A percentile compares a stretch with the other conserved stretches of the same genome.
phyloP scores from a whole-genome alignment of 495 filamentous ascomycete species.

The Penicillium steckii region DNA sequence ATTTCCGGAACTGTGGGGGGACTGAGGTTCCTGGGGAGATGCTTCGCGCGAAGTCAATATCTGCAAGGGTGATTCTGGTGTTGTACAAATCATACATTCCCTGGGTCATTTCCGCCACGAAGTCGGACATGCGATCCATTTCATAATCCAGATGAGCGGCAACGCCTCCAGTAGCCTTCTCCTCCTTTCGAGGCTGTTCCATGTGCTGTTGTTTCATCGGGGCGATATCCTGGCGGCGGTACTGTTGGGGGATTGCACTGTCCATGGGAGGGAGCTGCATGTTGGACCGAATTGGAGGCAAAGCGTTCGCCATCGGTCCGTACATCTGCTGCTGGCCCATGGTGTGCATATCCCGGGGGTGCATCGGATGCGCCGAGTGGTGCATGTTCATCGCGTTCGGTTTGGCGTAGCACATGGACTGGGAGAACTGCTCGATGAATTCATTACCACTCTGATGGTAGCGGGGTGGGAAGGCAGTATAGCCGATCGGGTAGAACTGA shows the following conservation, averaged over 20 bases:
- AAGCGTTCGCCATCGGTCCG: slow-evolving; percentile 33
- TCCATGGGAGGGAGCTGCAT: slow-evolving; percentile 47
- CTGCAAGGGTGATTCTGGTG: slow-evolving; percentile 61
- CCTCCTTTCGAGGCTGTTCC: slow-evolving; percentile 49
- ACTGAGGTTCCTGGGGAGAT: slow-evolving; percentile 67
- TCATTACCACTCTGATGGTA: slow-evolving; percentile 49
- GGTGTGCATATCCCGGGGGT: slow-evolving; percentile 32
- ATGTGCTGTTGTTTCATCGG: slow-evolving; percentile 30
- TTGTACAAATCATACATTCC: slow-evolving; percentile 69
- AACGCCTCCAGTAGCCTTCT: slow-evolving; percentile 75
- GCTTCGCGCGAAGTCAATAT: slow-evolving; percentile 76
- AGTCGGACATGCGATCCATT: slow-evolving; percentile 97
- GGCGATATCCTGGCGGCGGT: slow-evolving; percentile 41
- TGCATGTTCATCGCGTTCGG: slow-evolving; percentile 41
- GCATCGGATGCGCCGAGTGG: slow-evolving; percentile 30
- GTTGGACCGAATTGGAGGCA: slow-evolving; percentile 45
- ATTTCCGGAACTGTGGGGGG: slow-evolving; percentile 85
- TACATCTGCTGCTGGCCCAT: slow-evolving; percentile 39
- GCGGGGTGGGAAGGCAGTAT: slow-evolving; percentile 43
- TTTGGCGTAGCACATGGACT: slow-evolving; percentile 42
- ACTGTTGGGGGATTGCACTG: slow-evolving; percentile 40
- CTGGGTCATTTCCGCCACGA: slow-evolving; percentile 90
- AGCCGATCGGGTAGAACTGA: slow-evolving; percentile 40
- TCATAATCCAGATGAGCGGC: slow-evolving; percentile 97
- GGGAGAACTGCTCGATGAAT: slow-evolving; percentile 52